Base-by-base conservation (phyloP, 2,329 filamentous ascomycete genomes). In the Tympanopsis confertula region DNA sequence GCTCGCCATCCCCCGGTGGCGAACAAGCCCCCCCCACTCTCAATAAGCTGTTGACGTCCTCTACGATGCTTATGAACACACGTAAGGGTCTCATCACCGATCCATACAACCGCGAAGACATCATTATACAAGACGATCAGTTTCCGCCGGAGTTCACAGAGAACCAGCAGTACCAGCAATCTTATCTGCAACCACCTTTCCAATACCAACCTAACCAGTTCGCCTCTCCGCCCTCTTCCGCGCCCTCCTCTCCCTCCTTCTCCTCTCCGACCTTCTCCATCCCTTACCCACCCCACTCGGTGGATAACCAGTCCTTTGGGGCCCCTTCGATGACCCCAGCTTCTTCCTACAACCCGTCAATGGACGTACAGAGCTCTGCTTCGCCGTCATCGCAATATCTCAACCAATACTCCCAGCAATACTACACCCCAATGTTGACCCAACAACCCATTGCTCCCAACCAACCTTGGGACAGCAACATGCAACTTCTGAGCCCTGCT, bases 1-100 rank as follows among this genome's bases (percentile, higher is more conserved):
- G n/a, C n/a, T n/a, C n/a, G n/a, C n/a, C n/a, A n/a, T n/a, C n/a
- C n/a, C n/a, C n/a, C n/a, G n/a, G n/a, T n/a, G n/a, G n/a, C n/a
- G n/a, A n/a, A n/a, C n/a, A n/a, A n/a, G n/a, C n/a, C n/a, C n/a
- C n/a, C n/a, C n/a, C n/a, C n/a, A n/a, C n/a, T n/a, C n/a, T n/a
- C n/a, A n/a, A n/a, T n/a, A n/a, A n/a, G n/a, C n/a, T n/a, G n/a
- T n/a, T n/a, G n/a, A n/a, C n/a, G n/a, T n/a, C n/a, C n/a, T n/a
- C n/a, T n/a, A n/a, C n/a, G n/a, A n/a, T n/a, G n/a, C 30, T 15
- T 33, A 26, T n/a, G 22, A 13, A 46, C n/a, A 43, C 47, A 59
- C 56, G 56, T 57, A 59, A 59, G 54, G 56, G 49, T 56, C 52
- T 56, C 53, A 57, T 58, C 55, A 58, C 50, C 42, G 56, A 56